These are phyloP conservation scores for Nemania bipapillata DNA, from an alignment of 2,329 filamentous ascomycete species.

Conservation along the genomic window DNA sequence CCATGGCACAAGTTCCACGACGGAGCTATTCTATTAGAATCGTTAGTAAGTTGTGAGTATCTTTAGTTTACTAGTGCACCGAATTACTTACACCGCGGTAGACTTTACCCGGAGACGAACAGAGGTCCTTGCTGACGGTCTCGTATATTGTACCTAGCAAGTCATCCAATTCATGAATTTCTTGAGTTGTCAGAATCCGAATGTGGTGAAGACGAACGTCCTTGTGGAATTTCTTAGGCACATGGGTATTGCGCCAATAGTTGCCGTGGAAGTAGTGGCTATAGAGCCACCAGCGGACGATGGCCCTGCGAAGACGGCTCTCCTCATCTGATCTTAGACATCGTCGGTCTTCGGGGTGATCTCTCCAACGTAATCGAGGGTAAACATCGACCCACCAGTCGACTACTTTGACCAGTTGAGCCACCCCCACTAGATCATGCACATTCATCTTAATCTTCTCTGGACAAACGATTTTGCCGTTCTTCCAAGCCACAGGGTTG, in stretches of 20 bases:
- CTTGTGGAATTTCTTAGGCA: slow-evolving; percentile 39
- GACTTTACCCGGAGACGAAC: slow-evolving; percentile 46
- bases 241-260: slow-evolving; percentile 46
- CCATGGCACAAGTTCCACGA: slow-evolving; percentile 47
- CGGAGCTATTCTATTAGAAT: slow-evolving; percentile 28
- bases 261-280: slow-evolving; percentile 63
- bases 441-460: slow-evolving; percentile 44
- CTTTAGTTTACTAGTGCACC: neutral
- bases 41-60: slow-evolving; percentile 29
- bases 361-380: slow-evolving; percentile 59
- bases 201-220: slow-evolving; percentile 48
- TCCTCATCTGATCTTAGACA: slow-evolving; percentile 58
- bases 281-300: slow-evolving; percentile 67
- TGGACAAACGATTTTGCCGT: slow-evolving; percentile 41
- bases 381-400: slow-evolving; percentile 56
- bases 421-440: slow-evolving; percentile 47
- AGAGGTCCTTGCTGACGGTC: slow-evolving; percentile 47
- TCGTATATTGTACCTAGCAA: slow-evolving; percentile 43
- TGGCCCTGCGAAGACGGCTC: slow-evolving; percentile 60
- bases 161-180: slow-evolving; percentile 48
- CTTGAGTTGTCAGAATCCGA: slow-evolving; percentile 45
- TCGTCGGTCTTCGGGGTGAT: slow-evolving; percentile 59
- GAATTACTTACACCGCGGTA: slow-evolving; percentile 41
- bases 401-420: slow-evolving; percentile 51
- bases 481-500: slow-evolving; percentile 35